Evolutionary conservation across 441 rosid genomes (phyloP), one percentile per base, ranked within the genome.

Genomic region (Biscutella laevigata): DNA sequence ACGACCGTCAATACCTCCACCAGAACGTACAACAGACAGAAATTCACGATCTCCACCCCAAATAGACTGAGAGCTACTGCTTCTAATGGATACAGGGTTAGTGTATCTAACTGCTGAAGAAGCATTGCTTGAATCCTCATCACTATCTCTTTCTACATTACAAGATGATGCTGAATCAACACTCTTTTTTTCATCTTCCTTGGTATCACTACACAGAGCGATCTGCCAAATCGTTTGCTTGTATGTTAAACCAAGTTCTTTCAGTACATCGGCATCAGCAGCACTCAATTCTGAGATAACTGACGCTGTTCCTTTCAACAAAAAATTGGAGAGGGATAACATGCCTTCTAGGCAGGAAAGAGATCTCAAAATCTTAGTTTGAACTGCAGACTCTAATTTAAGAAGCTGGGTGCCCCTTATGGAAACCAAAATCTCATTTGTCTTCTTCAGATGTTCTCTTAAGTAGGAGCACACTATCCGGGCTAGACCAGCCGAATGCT

Each of bases 251-350:
- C 99, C 95, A 61, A 92, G 76, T 72, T 84, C 90, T 77, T 77
- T 88, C 77, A 92, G 56, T 42, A 84, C 82, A 75, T 88, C 99
- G 60, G 92, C 95, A 81, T 88, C 94, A 30, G 91, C 83, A 57
- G 88, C 61, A 53, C 97, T 80, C 74, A 92, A 61, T 67, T 92
- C 99, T 39, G 95, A 74, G 34, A 88, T 77, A 64, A 86, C 79
- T 61, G 86, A 66, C 28, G 77, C 57, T 49, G 88, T 75, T 43
- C 89, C 94, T 72, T 86, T 92, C 83, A 92, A 70, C 77, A 92
- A 60, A 69, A 79, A 86, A 70, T 73, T 84, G 70, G 80, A 92
- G 52, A 92, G 86, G 55, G 77, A 79, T 46, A 92, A 71, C 34
- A 81, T 59, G 61, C 87, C 89, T 49, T 92, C 98, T 21, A 92